A percentile compares a stretch with the other conserved stretches of the same genome.
Conservation (phyloP, 176 grass and related monocot species). For the Thinopyrum elongatum region DNA sequence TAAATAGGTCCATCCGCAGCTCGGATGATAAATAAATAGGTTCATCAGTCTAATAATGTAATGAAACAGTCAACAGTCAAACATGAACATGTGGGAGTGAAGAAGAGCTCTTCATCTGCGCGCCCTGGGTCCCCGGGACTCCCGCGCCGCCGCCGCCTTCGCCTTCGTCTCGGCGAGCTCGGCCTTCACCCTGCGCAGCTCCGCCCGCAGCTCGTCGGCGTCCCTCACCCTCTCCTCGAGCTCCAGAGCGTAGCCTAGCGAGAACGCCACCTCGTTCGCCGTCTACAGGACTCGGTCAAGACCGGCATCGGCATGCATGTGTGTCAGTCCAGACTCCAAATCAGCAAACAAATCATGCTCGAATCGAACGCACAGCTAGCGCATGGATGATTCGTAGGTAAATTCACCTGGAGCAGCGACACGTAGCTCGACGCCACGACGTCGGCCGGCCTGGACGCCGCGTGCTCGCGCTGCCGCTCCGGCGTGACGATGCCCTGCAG, state of each 20-base stretch:
- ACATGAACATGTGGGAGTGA: no score
- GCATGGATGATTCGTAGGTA: background rate
- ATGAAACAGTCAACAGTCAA: no score
- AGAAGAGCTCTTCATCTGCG: no score
- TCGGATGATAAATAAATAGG: no score
- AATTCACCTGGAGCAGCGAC: conserved; percentile 16
- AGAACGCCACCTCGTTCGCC: conserved; percentile 26
- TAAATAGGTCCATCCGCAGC: no score
- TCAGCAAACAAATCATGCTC: background rate
- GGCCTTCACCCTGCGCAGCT: background rate
- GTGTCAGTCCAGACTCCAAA: background rate
- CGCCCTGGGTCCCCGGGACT: background rate
- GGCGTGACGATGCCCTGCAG: conserved; percentile 31
- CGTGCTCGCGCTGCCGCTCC: background rate
- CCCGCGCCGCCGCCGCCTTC: background rate
- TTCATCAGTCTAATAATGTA: no score
- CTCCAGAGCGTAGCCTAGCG: conserved; percentile 19
- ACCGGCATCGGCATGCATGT: background rate
- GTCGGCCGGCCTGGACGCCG: conserved; percentile 6
- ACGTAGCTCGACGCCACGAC: conserved; percentile 3
- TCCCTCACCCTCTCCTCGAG: background rate
- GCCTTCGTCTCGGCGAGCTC: conserved; percentile 16
- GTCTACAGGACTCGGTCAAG: background rate
- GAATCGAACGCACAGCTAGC: background rate
- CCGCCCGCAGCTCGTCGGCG: background rate